Evolutionary conservation across 1,284 basidiomycete species (phyloP).

Genomic region (Irpex sp.): DNA sequence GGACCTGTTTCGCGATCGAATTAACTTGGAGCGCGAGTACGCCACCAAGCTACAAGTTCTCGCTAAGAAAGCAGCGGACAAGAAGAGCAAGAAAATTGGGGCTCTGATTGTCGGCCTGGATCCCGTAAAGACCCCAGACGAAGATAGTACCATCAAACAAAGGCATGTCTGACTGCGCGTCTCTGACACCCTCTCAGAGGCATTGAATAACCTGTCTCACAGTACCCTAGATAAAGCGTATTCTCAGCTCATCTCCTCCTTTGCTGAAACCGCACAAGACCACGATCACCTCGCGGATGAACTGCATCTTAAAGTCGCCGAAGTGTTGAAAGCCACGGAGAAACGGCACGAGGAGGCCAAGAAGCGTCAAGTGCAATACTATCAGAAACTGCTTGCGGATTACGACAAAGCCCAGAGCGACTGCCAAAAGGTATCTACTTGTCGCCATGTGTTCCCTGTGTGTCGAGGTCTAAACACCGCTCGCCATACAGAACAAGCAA

Average conservation of each 20-base stretch:
- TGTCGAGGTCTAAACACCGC: neutral
- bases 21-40: slow-evolving; percentile 71
- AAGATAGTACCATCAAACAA: slow-evolving; percentile 41
- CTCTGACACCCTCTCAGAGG: neutral
- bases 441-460: slow-evolving; percentile 4
- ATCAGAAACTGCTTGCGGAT: slow-evolving; percentile 67
- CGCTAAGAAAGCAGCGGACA: slow-evolving; percentile 64
- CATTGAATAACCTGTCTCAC: slow-evolving; percentile 3
- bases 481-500: slow-evolving; percentile 56
- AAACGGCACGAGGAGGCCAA: slow-evolving; percentile 61
- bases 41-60: slow-evolving; percentile 64
- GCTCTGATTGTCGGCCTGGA: slow-evolving; percentile 60
- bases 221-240: slow-evolving; percentile 72
- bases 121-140: slow-evolving; percentile 61
- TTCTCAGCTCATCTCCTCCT: slow-evolving; percentile 58
- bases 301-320: slow-evolving; percentile 56
- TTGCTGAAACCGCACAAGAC: slow-evolving; percentile 60
- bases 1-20: slow-evolving; percentile 66
- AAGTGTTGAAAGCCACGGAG: slow-evolving; percentile 59
- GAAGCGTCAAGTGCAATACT: slow-evolving; percentile 72
- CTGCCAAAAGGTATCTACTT: slow-evolving; percentile 55
- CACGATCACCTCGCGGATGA: slow-evolving; percentile 65
- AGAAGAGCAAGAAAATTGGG: slow-evolving; percentile 56
- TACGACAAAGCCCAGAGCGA: slow-evolving; percentile 66
- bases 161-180: slow-evolving; percentile 40